Evolutionary conservation across 1,139 yeast genomes (phyloP), one percentile per base, ranked within the genome.

Genomic region (Taphrina deformans): DNA sequence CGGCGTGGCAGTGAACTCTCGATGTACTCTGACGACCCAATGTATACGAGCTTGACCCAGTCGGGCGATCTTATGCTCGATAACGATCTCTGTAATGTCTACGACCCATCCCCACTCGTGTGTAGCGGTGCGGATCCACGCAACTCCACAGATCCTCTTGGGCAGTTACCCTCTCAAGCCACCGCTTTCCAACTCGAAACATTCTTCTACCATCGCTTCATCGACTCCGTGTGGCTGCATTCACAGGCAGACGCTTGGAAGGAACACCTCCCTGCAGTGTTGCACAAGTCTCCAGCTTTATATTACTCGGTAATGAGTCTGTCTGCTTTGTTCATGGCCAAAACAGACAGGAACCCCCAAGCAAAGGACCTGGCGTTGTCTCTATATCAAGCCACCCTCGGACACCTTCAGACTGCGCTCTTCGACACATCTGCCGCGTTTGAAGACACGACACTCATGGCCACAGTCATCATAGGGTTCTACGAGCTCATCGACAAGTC

Each of bases 251-350:
- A 50, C 23, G 23, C 46, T 21, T 59, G 63, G 63, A 24, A 44
- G 26, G 33, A 24, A 12, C 23, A 38, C 31, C 51, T 59, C 31
- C 63, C 63, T 10, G 14, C 16, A 16, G 40, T 59, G 18, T 27
- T 59, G 16, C 33, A 48, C 50, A 16, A 40, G 14, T 59, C 56
- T 16, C 40, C 63, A 21, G 62, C 69, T 1, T 60, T 67, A 16
- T 62, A 66, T 44, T 67, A 66, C 41, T 67, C 69, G 16, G 62
- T 67, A 7, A 50, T 67, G 44, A 67, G 68, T 6, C 41, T 67
- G 24, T 65, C 69, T 29, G 69, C 69, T 1, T 18, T 62, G 45
- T 67, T 52, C 55, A 65, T 67, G 55, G 51, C 58, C 10, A 64
- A 48, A 40, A 48, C 18, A 6, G 63, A 41, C 40, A 38, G 14